A percentile compares a stretch with the other conserved stretches of the same genome.
Conservation (phyloP, 2,329 filamentous ascomycete species). For the Cryphonectria radicalis region DNA sequence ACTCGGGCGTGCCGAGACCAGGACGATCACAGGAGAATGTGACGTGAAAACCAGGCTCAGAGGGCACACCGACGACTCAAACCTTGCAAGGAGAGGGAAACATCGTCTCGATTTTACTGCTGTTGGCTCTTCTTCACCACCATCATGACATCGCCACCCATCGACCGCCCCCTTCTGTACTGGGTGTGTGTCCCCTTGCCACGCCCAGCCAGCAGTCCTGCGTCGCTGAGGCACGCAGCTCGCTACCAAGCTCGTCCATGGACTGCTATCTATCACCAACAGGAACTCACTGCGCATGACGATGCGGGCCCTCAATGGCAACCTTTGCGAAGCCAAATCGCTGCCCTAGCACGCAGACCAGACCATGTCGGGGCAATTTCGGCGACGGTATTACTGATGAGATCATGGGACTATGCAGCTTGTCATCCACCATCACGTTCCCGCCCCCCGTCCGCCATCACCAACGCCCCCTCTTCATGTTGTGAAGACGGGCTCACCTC, state of each 20-base stretch:
- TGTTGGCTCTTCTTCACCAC: constrained; percentile 14
- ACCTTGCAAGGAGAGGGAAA: neutral
- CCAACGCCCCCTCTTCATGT: neutral
- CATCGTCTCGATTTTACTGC: neutral
- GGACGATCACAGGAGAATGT: constrained; percentile 1
- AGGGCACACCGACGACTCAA: neutral
- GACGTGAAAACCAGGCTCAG: neutral
- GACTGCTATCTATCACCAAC: neutral
- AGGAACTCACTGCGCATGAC: neutral
- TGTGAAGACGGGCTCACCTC: constrained; percentile 1
- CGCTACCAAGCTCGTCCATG: neutral
- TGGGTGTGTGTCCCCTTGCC: neutral
- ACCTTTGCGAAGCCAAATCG: neutral
- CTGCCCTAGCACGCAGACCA: neutral
- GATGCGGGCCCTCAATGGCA: neutral
- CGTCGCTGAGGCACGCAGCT: neutral
- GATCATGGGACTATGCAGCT: constrained; percentile 7
- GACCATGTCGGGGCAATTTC: neutral
- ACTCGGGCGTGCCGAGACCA: neutral
- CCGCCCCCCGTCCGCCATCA: neutral
- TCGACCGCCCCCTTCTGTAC: neutral
- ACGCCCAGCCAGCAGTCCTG: neutral
- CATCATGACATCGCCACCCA: neutral
- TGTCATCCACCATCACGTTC: neutral
- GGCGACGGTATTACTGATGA: neutral